Percentiles rank a stretch among this genome's conserved stretches.
These are phyloP conservation scores for Podospora comata DNA, from an alignment of 495 filamentous ascomycete species.

Conservation along the genomic window DNA sequence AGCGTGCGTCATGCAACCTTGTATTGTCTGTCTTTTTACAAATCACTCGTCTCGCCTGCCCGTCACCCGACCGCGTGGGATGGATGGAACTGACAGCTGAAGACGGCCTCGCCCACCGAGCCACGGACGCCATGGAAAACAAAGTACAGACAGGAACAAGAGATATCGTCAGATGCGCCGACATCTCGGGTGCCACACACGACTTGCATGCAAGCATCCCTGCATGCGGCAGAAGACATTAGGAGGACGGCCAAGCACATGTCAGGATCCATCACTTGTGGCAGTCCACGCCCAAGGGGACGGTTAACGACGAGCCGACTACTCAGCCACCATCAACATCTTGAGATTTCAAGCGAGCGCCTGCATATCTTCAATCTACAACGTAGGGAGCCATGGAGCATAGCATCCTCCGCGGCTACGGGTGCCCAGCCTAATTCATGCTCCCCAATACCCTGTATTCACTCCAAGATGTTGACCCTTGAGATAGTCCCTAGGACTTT, in stretches of 20 bases:
- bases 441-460: not conserved
- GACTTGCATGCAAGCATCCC: slow-evolving; percentile 9
- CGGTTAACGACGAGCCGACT: not conserved
- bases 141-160: not conserved
- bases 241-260: slow-evolving; percentile 5
- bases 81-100: not conserved
- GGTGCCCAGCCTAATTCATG: not conserved
- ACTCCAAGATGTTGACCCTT: not conserved
- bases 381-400: not conserved
- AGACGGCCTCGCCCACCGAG: not conserved
- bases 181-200: not conserved
- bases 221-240: slow-evolving; percentile 13
- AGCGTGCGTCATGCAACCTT: slow-evolving; percentile 6
- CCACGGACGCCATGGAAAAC: not conserved
- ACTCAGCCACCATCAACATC: not conserved
- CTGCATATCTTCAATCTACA: not conserved
- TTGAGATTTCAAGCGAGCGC: not conserved
- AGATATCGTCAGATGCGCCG: not conserved
- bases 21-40: slow-evolving; percentile 6
- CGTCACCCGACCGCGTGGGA: not conserved
- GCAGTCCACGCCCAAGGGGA: not conserved
- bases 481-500: too few species aligned
- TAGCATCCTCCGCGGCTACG: not conserved
- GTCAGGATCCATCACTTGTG: not conserved
- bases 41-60: not conserved